Conservation (phyloP, 305 asterid species). For the Fraxinus velutina region DNA sequence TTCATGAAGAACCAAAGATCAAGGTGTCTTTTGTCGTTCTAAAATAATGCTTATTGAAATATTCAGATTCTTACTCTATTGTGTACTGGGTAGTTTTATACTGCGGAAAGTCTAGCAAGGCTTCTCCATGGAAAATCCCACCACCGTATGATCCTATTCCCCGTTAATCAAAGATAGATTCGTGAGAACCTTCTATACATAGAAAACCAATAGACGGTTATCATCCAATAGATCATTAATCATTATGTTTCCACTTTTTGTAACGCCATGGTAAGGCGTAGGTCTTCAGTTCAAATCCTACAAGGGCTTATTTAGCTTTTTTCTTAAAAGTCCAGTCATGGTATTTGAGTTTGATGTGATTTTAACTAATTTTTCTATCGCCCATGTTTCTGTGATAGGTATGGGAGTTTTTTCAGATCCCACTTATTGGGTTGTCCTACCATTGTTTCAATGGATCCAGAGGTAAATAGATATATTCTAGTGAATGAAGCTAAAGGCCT, state of each 20-base stretch:
- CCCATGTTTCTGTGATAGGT: constrained; percentile 38
- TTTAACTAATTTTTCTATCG: constrained; percentile 13
- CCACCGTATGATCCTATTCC: neutral
- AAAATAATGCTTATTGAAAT: constrained; percentile 15
- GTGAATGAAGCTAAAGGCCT: constrained; percentile 85
- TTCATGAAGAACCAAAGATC: constrained; percentile 90
- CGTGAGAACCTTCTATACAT: constrained; percentile 6
- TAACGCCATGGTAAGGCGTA: neutral
- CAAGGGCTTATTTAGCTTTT: neutral
- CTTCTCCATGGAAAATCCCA: neutral
- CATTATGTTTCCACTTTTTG: neutral
- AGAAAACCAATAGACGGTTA: neutral
- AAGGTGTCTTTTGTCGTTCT: constrained; percentile 44
- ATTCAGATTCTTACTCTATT: constrained; percentile 13
- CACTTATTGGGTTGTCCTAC: constrained; percentile 93
- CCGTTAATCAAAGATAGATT: constrained; percentile 6
- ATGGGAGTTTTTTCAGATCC: constrained; percentile 80
- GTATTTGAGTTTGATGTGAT: constrained; percentile 5
- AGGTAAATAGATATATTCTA: constrained; percentile 68
- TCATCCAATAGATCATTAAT: neutral
- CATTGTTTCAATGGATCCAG: constrained; percentile 92
- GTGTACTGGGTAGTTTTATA: neutral
- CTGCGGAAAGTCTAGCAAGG: neutral
- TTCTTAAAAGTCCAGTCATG: neutral
- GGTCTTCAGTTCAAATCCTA: neutral